Percentiles rank a stretch among this genome's conserved stretches.
Evolutionary conservation across 805 yeast species (phyloP).

Genomic region (Lipomyces starkeyi): DNA sequence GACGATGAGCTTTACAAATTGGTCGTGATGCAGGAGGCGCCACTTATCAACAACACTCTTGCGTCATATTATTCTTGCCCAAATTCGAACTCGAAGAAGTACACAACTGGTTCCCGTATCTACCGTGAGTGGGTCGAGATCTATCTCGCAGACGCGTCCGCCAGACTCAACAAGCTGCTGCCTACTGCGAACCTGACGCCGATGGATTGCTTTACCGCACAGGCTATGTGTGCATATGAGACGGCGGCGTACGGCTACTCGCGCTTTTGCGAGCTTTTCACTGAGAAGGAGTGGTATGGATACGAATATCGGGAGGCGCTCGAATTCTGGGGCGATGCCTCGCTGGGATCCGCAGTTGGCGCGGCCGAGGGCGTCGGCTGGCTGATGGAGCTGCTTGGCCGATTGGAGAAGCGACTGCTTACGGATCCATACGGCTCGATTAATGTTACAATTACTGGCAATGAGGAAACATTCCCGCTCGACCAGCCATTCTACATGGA

Average conservation of each 20-base stretch:
- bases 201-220: slow-evolving; percentile 59
- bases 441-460: slow-evolving; percentile 51
- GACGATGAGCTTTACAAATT: slow-evolving; percentile 45
- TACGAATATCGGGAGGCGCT: slow-evolving; percentile 67
- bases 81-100: slow-evolving; percentile 42
- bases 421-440: slow-evolving; percentile 57
- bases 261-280: slow-evolving; percentile 69
- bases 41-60: slow-evolving; percentile 47
- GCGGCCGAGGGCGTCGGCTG: slow-evolving; percentile 66
- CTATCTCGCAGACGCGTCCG: slow-evolving; percentile 60
- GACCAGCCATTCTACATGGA: slow-evolving; percentile 65
- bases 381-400: slow-evolving; percentile 51
- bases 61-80: slow-evolving; percentile 50
- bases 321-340: slow-evolving; percentile 63
- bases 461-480: slow-evolving; percentile 47
- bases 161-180: slow-evolving; percentile 61
- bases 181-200: slow-evolving; percentile 55
- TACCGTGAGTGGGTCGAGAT: slow-evolving; percentile 47
- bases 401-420: slow-evolving; percentile 57
- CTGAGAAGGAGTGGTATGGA: slow-evolving; percentile 68
- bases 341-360: slow-evolving; percentile 66
- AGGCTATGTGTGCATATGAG: slow-evolving; percentile 76
- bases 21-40: slow-evolving; percentile 45
- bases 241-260: slow-evolving; percentile 72
- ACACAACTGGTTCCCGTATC: slow-evolving; percentile 42